Evolutionary conservation across 305 asterid species (phyloP).

Genomic region (Fraxinus angustifolia): DNA sequence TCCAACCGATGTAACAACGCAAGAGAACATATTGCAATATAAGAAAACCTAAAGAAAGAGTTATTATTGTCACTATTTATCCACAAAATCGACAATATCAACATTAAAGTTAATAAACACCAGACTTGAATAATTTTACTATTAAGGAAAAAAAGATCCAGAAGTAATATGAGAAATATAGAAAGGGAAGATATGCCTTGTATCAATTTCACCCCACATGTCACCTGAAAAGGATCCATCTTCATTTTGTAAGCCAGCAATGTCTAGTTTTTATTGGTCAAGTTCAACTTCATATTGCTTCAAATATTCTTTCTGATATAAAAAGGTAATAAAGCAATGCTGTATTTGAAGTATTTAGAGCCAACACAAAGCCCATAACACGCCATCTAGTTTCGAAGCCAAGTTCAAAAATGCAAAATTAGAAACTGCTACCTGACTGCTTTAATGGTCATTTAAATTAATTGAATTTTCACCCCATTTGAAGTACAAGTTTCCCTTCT

Average conservation of each 20-base stretch:
- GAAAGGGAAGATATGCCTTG: conserved; percentile 45
- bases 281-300: conserved; percentile 13
- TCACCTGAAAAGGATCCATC: conserved; percentile 94
- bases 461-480: not conserved
- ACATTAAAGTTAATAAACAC: not conserved
- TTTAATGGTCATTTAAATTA: not conserved
- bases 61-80: conserved; percentile 12
- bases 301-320: not conserved
- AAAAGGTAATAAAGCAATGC: not conserved
- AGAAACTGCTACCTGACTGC: not conserved
- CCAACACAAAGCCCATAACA: not conserved
- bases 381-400: not conserved
- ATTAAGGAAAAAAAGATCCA: conserved; percentile 3
- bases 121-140: not conserved
- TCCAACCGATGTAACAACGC: conserved; percentile 65
- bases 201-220: conserved; percentile 92
- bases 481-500: not conserved
- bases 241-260: conserved; percentile 77
- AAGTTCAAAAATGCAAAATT: conserved; percentile 24
- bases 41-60: conserved; percentile 63
- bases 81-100: not conserved
- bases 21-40: conserved; percentile 69
- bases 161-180: not conserved
- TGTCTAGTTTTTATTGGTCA: conserved; percentile 53
- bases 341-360: not conserved